Evolutionary conservation across 2,329 filamentous ascomycete species (phyloP), one percentile per base, ranked within the genome.

Genomic region (Cryphonectria japonica): DNA sequence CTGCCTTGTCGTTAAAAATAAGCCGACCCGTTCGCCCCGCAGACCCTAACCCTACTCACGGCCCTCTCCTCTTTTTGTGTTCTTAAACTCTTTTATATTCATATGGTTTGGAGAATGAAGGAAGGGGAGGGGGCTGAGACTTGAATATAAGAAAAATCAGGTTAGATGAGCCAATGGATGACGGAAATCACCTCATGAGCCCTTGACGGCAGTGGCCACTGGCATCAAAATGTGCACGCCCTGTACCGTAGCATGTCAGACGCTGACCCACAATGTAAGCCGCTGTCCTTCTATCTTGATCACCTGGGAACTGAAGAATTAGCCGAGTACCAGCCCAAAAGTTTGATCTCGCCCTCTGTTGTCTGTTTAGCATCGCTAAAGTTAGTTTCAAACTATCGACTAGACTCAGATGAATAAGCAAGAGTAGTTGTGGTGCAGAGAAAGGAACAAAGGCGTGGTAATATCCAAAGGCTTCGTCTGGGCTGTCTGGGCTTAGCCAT

Each of bases 11-110:
- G 59, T 61, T 61, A 26, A 34, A 39, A 61, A 61, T 39, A 61
- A 61, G 59, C 59, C 39, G 19, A 34, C 59, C 19, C 59, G 19
- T 19, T 19, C 32, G 22, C 22, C 16, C 22, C 5, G 9, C 19
- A 61, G 59, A 61, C 59, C 59, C 59, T 61, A 61, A 61, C 59
- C 59, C 59, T 39, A 37, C 32, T 57, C 26, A 34, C 34, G 34
- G 8, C 52, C 26, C 26, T 26, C 26, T n/a, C n/a, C 3, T 26
- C n/a, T 26, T 13, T 13, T 54, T n/a, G 41, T 34, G 11, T 39
- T 39, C 37, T 11, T 3, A 22, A 22, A 16, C 43, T 22, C 19
- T 50, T 50, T 50, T 19, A 19, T 4, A 50, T 50, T 6, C 7
- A 8, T 7, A n/a, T 22, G 19, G 19, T 7, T 19, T 6, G 2